phyloP scores from a whole-genome alignment of 257 asterid genomes.

The Solanum boliviense region DNA sequence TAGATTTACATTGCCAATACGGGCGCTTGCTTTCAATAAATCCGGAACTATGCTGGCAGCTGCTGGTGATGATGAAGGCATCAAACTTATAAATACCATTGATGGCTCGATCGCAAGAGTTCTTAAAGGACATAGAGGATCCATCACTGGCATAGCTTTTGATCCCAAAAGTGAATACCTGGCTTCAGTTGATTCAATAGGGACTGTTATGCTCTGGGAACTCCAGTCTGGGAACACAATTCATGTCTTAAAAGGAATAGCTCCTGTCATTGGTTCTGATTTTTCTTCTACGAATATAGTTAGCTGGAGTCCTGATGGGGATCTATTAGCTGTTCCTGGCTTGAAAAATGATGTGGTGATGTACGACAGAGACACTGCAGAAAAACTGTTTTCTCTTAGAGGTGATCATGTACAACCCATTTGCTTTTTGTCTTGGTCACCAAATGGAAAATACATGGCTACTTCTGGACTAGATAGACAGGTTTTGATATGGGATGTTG shows the following conservation, averaged over 20 bases:
- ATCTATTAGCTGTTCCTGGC: slow-evolving; percentile 88
- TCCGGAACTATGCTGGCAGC: slow-evolving; percentile 91
- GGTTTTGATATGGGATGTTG: slow-evolving; percentile 90
- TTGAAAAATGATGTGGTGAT: slow-evolving; percentile 83
- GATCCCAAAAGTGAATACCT: slow-evolving; percentile 88
- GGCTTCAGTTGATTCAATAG: slow-evolving; percentile 80
- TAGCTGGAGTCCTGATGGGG: slow-evolving; percentile 97
- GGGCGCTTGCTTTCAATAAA: slow-evolving; percentile 76
- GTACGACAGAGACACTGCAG: slow-evolving; percentile 97
- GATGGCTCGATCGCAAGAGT: slow-evolving; percentile 92
- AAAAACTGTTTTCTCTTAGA: slow-evolving; percentile 64
- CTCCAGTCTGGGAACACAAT: slow-evolving; percentile 73
- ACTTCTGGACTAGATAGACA: slow-evolving; percentile 83
- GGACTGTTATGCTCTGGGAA: slow-evolving; percentile 88
- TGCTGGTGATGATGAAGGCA: slow-evolving; percentile 94
- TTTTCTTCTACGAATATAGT: slow-evolving; percentile 47
- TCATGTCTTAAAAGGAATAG: slow-evolving; percentile 67
- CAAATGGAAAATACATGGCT: slow-evolving; percentile 95
- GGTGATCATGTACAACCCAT: slow-evolving; percentile 81
- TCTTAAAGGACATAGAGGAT: slow-evolving; percentile 87
- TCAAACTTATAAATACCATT: slow-evolving; percentile 81
- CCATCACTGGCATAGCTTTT: slow-evolving; percentile 82
- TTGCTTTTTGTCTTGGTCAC: slow-evolving; percentile 95
- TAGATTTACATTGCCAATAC: slow-evolving; percentile 87
- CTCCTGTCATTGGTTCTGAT: slow-evolving; percentile 62